phyloP scores from a whole-genome alignment of 306 rosid genomes.

The Senna tora region DNA sequence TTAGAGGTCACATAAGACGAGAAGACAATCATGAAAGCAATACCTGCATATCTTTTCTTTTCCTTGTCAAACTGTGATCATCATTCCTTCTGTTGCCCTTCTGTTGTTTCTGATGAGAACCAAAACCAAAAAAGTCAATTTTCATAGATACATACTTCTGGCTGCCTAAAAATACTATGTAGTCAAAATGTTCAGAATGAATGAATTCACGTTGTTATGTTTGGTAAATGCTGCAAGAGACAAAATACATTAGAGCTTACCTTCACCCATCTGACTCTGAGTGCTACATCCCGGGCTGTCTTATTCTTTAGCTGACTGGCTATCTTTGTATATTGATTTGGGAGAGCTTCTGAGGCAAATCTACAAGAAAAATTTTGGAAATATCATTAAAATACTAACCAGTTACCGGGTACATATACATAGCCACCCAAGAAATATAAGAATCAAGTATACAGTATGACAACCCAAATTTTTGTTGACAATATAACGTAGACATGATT shows the following conservation, averaged over 20 bases:
- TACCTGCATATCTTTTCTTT: conserved; percentile 73
- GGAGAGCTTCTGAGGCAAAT: conserved; percentile 42
- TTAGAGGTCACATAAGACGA: neutral
- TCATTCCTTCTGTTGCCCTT: conserved; percentile 77
- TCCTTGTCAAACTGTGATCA: conserved; percentile 53
- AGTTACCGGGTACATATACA: neutral
- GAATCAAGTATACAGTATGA: neutral
- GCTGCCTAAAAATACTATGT: neutral
- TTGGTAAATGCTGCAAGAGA: neutral
- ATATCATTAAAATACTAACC: conserved; percentile 5
- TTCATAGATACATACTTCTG: neutral
- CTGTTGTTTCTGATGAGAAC: conserved; percentile 54
- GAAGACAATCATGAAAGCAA: neutral
- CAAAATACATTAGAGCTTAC: conserved; percentile 44
- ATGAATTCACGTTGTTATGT: conserved; percentile 8
- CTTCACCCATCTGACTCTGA: conserved; percentile 77
- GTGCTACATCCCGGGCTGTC: conserved; percentile 70
- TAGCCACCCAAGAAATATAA: neutral
- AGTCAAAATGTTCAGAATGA: neutral
- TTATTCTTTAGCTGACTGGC: conserved; percentile 57
- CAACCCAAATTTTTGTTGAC: neutral
- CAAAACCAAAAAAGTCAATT: conserved; percentile 8
- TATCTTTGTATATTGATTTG: conserved; percentile 60
- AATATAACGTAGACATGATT: neutral
- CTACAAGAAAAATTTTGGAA: conserved; percentile 41